Evolutionary conservation across 1,139 yeast genomes (phyloP).

Genomic region (Debaryomyces subglobosus): DNA sequence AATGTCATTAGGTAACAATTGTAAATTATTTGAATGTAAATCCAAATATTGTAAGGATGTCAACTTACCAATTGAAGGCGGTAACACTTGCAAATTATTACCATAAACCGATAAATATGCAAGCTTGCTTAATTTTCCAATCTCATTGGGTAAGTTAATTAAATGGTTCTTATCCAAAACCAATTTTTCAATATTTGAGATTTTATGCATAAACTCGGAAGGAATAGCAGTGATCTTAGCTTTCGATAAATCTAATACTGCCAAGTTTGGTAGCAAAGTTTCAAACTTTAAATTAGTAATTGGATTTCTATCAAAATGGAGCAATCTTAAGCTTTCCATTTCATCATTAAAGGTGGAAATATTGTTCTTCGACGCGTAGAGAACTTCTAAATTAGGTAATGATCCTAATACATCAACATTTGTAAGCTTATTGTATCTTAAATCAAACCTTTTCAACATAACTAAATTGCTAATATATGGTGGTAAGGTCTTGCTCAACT

Average conservation of each 20-base stretch:
- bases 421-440: conserved; percentile 72
- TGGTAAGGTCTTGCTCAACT: conserved; percentile 61
- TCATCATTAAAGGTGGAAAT: conserved; percentile 71
- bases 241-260: conserved; percentile 74
- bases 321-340: conserved; percentile 57
- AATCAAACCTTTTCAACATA: conserved; percentile 72
- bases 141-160: conserved; percentile 71
- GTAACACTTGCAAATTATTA: conserved; percentile 77
- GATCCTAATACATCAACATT: conserved; percentile 65
- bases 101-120: conserved; percentile 70
- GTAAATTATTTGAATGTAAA: conserved; percentile 83
- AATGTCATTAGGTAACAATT: conserved; percentile 65
- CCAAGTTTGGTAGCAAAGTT: conserved; percentile 58
- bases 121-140: conserved; percentile 61
- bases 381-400: conserved; percentile 69
- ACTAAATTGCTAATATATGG: conserved; percentile 52
- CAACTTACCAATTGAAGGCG: conserved; percentile 65
- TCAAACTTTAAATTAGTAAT: conserved; percentile 73
- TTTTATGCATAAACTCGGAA: conserved; percentile 58
- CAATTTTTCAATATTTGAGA: conserved; percentile 72
- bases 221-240: conserved; percentile 82
- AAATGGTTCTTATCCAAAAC: conserved; percentile 83
- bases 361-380: conserved; percentile 76
- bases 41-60: conserved; percentile 69
- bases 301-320: conserved; percentile 67